A percentile compares a stretch with the other conserved stretches of the same genome.
Conservation (phyloP, 305 asterid species). For the Solanum hybrid region DNA sequence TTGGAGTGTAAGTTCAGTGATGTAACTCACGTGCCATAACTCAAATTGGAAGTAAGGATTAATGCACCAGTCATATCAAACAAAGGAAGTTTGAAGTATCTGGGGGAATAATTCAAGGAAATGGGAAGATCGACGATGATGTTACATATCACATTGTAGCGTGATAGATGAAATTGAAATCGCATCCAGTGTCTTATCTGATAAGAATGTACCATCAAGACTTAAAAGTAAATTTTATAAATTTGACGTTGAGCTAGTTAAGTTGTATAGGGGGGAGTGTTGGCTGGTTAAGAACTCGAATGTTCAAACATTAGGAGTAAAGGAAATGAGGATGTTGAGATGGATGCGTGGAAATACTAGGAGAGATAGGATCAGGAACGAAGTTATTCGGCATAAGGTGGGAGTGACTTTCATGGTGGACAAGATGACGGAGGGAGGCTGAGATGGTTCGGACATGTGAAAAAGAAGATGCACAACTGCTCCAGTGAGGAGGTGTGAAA, state of each 20-base stretch:
- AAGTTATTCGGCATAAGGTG: neutral
- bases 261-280: neutral
- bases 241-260: neutral
- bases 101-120: neutral
- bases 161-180: neutral
- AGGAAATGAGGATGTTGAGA: neutral
- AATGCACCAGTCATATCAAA: neutral
- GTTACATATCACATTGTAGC: neutral
- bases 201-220: neutral
- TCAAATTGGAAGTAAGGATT: neutral
- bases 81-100: neutral
- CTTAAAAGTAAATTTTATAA: neutral
- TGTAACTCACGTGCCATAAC: neutral
- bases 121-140: neutral
- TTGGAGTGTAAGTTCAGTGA: neutral
- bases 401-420: neutral
- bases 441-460: neutral
- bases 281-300: neutral
- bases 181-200: neutral
- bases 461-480: neutral
- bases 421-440: neutral
- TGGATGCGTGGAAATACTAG: neutral
- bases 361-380: neutral
- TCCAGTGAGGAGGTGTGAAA: neutral
- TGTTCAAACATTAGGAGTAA: neutral